Percentiles rank a stretch among this genome's conserved stretches.
Evolutionary conservation across 495 filamentous ascomycete species (phyloP).

Genomic region (Xylaria telfairii): DNA sequence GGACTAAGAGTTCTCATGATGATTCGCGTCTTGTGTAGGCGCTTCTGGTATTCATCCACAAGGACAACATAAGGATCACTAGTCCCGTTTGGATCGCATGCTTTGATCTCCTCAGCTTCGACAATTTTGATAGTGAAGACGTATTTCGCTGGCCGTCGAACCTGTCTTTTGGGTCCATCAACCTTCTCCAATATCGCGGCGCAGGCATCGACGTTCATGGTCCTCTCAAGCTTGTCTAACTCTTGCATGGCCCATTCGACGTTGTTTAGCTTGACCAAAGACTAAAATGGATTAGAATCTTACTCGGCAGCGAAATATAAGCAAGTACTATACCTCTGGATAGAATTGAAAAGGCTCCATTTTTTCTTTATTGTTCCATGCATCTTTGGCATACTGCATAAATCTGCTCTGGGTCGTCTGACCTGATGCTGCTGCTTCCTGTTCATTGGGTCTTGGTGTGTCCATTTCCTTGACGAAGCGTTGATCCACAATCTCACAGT

Average conservation of each 20-base stretch:
- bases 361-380: slow-evolving; percentile 92
- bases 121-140: slow-evolving; percentile 99
- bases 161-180: slow-evolving; percentile 54
- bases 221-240: slow-evolving; percentile 85
- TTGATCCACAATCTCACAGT: slow-evolving; percentile 90
- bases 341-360: slow-evolving; percentile 98
- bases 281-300: slow-evolving; percentile 57
- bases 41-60: slow-evolving; percentile 96
- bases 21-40: slow-evolving; percentile 93
- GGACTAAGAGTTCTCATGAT: slow-evolving; percentile 92
- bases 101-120: slow-evolving; percentile 97
- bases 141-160: slow-evolving; percentile 76
- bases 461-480: slow-evolving; percentile 94
- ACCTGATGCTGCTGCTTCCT: slow-evolving; percentile 77
- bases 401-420: slow-evolving; percentile 91
- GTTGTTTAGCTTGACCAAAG: slow-evolving; percentile 97
- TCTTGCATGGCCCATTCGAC: slow-evolving; percentile 91
- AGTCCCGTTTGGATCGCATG: slow-evolving; percentile 90
- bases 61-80: slow-evolving; percentile 98
- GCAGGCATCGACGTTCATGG: slow-evolving; percentile 92
- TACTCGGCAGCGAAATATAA: slow-evolving; percentile 28
- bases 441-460: slow-evolving; percentile 69
- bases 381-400: slow-evolving; percentile 90
- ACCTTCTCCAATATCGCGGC: slow-evolving; percentile 78
- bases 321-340: slow-evolving; percentile 69